Percentiles rank a stretch among this genome's conserved stretches.
These are phyloP conservation scores for Yarrowia alimentaria DNA, from an alignment of 805 yeast genomes.

Conservation along the genomic window DNA sequence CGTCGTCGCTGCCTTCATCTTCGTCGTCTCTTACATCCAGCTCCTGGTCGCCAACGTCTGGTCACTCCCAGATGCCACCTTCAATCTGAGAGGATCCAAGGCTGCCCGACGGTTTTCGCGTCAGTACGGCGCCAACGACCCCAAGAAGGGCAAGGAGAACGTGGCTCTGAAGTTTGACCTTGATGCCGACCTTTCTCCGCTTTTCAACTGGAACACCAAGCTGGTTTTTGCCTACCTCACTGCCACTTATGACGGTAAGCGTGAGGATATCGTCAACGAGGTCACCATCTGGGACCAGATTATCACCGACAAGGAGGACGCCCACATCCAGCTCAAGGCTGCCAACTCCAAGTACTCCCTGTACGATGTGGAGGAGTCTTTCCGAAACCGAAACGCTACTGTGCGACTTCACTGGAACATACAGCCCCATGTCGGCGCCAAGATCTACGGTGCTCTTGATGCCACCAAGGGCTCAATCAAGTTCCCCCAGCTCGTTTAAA, in stretches of 20 bases:
- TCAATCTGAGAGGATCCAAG: constrained; percentile 8
- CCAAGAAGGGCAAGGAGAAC: constrained; percentile 69
- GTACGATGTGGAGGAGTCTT: constrained; percentile 73
- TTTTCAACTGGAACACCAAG: constrained; percentile 96
- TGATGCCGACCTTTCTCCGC: constrained; percentile 65
- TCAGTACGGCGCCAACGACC: constrained; percentile 63
- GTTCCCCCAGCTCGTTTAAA: constrained; percentile 18
- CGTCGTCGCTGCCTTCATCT: constrained; percentile 37
- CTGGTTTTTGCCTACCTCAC: constrained; percentile 91
- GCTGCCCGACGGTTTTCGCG: constrained; percentile 48
- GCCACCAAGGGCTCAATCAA: constrained; percentile 18
- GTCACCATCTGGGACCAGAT: constrained; percentile 92
- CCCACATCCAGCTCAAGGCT: constrained; percentile 52
- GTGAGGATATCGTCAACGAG: constrained; percentile 47
- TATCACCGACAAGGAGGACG: constrained; percentile 56
- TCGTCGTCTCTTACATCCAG: constrained; percentile 35
- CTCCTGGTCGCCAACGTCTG: constrained; percentile 36
- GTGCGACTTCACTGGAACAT: constrained; percentile 83
- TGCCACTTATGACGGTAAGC: constrained; percentile 68
- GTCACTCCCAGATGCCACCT: constrained; percentile 28
- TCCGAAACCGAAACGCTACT: constrained; percentile 56
- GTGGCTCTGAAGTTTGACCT: constrained; percentile 69
- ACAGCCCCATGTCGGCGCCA: constrained; percentile 86
- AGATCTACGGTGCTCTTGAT: constrained; percentile 54
- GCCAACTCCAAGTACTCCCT: constrained; percentile 74